A percentile compares a stretch with the other conserved stretches of the same genome.
Conservation (phyloP, 345 rosid species). For the Excoecaria agallocha region DNA sequence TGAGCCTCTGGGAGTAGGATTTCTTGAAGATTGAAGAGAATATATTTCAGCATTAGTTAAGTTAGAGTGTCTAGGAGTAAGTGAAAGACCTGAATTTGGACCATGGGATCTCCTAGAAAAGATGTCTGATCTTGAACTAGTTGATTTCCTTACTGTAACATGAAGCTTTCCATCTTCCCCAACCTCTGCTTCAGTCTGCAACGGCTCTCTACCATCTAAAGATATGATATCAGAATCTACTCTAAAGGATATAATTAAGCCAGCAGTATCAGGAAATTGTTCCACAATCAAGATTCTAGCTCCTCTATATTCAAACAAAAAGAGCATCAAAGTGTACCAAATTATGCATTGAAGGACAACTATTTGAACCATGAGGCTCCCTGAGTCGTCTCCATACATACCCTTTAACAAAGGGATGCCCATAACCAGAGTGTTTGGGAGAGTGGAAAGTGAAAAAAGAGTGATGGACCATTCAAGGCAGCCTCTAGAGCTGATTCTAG, state of each 20-base stretch:
- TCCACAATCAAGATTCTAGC: slow-evolving; percentile 60
- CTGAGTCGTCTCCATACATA: slow-evolving; percentile 61
- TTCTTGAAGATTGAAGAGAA: slow-evolving; percentile 64
- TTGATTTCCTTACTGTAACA: slow-evolving; percentile 64
- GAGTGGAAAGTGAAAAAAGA: slow-evolving; percentile 62
- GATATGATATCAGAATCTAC: slow-evolving; percentile 71
- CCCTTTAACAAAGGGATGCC: slow-evolving; percentile 75
- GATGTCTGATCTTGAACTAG: slow-evolving; percentile 64
- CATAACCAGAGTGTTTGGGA: slow-evolving; percentile 79
- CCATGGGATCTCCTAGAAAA: slow-evolving; percentile 64
- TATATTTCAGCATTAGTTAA: slow-evolving; percentile 74
- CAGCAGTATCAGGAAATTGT: slow-evolving; percentile 73
- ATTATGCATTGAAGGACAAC: slow-evolving; percentile 76
- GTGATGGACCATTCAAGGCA: slow-evolving; percentile 80
- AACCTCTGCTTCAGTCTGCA: slow-evolving; percentile 62
- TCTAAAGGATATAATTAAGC: slow-evolving; percentile 56
- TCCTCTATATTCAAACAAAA: slow-evolving; percentile 69
- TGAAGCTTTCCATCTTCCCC: slow-evolving; percentile 73
- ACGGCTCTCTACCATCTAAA: slow-evolving; percentile 68
- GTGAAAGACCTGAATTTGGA: slow-evolving; percentile 55
- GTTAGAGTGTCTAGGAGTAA: slow-evolving; percentile 72
- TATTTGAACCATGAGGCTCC: slow-evolving; percentile 70
- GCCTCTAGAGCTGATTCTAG: slow-evolving; percentile 50
- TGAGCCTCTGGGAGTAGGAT: slow-evolving; percentile 68
- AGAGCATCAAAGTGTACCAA: slow-evolving; percentile 76